Base-by-base conservation (phyloP, 2,329 filamentous ascomycete genomes). In the Sporothrix sp. region DNA sequence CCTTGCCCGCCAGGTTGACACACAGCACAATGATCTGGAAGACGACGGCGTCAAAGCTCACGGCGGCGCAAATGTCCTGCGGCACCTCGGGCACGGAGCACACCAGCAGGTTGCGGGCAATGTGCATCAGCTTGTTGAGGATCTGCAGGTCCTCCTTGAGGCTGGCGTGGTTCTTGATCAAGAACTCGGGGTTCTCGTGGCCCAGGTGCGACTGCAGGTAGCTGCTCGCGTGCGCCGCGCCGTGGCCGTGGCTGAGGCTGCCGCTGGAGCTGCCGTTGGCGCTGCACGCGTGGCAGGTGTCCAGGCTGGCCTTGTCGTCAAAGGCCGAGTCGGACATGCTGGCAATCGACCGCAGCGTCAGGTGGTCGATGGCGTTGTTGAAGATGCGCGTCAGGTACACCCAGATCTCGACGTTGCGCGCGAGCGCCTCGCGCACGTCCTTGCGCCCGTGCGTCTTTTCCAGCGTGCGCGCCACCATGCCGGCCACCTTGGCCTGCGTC, bases 51-150 rank as follows among this genome's bases (percentile, higher is more conserved):
- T 84, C 79, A 55, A 83, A 82, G 48, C 77, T 73, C 14, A 82
- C 76, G 7, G 78, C 77, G 9, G 79, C 77, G 52, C 79, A 83
- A 7, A 84, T 71, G 57, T 84, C 79, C 61, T 84, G 80, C 2
- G 80, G 78, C 3, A 82, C 76, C 59, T 81, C 76, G 11, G 80
- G 79, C 59, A 82, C 76, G 7, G 76, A 74, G 9, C 80, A 81
- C 27, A 82, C 80, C 21, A 84, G 69, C 54, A 84, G 68, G 56
- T 84, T 84, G 45, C 80, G 68, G 1, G 79, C 78, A 59, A 84
- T 81, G 54, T 82, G 78, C 75, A 84, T 78, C 52, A 84, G 67
- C 65, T 81, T 82, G 68, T 82, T 82, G 48, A 84, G 68, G 52
- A 79, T 75, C 48, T 77, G 74, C 51, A 84, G 64, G 52, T 83